phyloP scores from a whole-genome alignment of 148 eudicot species.

The Rhododendron henanense region DNA sequence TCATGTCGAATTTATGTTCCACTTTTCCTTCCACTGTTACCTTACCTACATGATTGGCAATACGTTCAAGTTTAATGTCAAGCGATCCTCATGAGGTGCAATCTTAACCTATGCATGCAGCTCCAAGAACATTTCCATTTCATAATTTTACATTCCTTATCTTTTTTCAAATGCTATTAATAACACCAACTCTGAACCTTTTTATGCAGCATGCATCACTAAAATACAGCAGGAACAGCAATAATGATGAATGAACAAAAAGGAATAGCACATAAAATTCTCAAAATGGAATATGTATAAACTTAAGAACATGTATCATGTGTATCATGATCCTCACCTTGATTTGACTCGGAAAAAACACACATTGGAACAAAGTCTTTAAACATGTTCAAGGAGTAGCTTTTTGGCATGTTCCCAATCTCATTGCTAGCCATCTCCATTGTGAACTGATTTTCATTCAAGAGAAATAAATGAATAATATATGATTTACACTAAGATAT shows the following conservation, averaged over 20 bases:
- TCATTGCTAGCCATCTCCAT: conserved; percentile 86
- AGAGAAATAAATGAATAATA: conserved; percentile 3
- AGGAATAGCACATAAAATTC: not conserved
- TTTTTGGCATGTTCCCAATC: conserved; percentile 51
- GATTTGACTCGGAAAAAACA: conserved; percentile 69
- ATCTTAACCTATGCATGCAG: not conserved
- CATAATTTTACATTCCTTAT: not conserved
- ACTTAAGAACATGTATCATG: not conserved
- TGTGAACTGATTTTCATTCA: conserved; percentile 52
- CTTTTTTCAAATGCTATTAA: not conserved
- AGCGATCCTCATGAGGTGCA: not conserved
- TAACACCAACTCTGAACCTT: not conserved
- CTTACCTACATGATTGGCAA: conserved; percentile 43
- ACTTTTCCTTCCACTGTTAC: conserved; percentile 85
- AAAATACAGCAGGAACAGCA: not conserved
- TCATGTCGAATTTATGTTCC: conserved; percentile 95
- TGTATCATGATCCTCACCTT: conserved; percentile 47
- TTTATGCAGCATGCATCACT: not conserved
- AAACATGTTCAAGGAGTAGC: conserved; percentile 84
- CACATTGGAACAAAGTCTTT: conserved; percentile 93
- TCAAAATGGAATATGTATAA: not conserved
- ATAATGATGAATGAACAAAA: not conserved
- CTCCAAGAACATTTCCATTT: not conserved
- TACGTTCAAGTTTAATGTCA: not conserved
- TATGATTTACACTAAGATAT: not conserved